Evolutionary conservation across 1,284 basidiomycete species (phyloP), one percentile per base, ranked within the genome.

Genomic region (Puccinia polysora): DNA sequence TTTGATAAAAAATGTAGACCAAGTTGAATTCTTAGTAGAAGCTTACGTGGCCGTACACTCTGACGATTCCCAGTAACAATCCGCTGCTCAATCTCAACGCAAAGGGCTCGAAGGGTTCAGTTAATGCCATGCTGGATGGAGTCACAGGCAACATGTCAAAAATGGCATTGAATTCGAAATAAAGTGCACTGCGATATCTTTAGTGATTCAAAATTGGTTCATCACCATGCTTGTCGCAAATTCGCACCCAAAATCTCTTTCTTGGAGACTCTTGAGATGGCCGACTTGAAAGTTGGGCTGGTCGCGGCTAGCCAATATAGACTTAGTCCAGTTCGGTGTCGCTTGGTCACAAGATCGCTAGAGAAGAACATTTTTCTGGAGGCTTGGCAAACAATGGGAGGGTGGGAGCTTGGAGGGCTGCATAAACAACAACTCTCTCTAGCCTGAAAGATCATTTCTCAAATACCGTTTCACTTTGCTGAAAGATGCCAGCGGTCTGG

Each of bases 361-460:
- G 70, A 73, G 62, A 73, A 73, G 58, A 73, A 73, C 70, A 73
- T 73, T n/a, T n/a, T n/a, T n/a, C n/a, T n/a, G n/a, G n/a, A n/a
- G n/a, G n/a, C n/a, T n/a, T n/a, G n/a, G n/a, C n/a, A n/a, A n/a
- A n/a, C n/a, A n/a, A n/a, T n/a, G n/a, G n/a, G n/a, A n/a, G n/a
- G n/a, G n/a, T n/a, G n/a, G n/a, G n/a, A n/a, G n/a, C n/a, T n/a
- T n/a, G n/a, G n/a, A n/a, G n/a, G n/a, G n/a, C n/a, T n/a, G n/a
- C n/a, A n/a, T n/a, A n/a, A n/a, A n/a, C n/a, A n/a, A n/a, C n/a
- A n/a, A n/a, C n/a, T n/a, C n/a, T n/a, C n/a, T n/a, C n/a, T n/a
- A n/a, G n/a, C n/a, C n/a, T n/a, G n/a, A n/a, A n/a, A n/a, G n/a
- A n/a, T n/a, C n/a, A n/a, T n/a, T n/a, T n/a, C n/a, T n/a, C n/a